A percentile compares a stretch with the other conserved stretches of the same genome.
Conservation (phyloP, 225 moss, liverwort and hornwort species). For the Physcomitrium patens region DNA sequence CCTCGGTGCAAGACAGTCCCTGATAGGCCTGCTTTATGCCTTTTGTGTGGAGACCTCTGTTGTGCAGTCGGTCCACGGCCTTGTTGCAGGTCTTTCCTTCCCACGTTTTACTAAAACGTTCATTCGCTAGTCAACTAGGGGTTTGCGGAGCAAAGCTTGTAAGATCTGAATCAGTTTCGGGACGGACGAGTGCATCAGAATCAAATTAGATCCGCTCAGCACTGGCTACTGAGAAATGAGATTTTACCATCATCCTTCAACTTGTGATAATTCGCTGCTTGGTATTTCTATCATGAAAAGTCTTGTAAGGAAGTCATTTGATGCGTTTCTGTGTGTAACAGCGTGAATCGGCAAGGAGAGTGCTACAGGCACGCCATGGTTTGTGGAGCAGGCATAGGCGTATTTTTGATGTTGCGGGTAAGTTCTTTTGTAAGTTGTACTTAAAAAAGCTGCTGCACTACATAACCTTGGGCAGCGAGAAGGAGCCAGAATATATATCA, state of each 20-base stretch:
- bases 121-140: neutral
- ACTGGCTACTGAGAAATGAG: slow-evolving; percentile 8
- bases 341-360: slow-evolving; percentile 86
- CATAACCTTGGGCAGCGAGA: neutral
- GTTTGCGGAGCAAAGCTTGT: neutral
- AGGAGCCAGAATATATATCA: slow-evolving; percentile 2
- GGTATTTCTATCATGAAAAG: neutral
- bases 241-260: neutral
- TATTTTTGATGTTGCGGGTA: slow-evolving; percentile 90
- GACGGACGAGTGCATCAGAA: neutral
- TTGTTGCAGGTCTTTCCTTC: slow-evolving; percentile 71
- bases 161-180: slow-evolving; percentile 8
- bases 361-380: slow-evolving; percentile 96
- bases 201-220: slow-evolving; percentile 9
- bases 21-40: slow-evolving; percentile 83
- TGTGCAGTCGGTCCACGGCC: slow-evolving; percentile 67
- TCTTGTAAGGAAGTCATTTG: neutral
- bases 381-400: slow-evolving; percentile 92
- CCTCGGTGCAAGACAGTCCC: slow-evolving; percentile 78
- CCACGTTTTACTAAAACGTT: slow-evolving; percentile 15
- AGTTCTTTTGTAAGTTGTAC: slow-evolving; percentile 16
- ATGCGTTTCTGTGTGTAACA: slow-evolving; percentile 40
- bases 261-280: neutral
- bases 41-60: slow-evolving; percentile 89
- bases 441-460: neutral